Evolutionary conservation across 129 eudicot genomes (phyloP), one percentile per base, ranked within the genome.

Genomic region (Flaveria brownii): DNA sequence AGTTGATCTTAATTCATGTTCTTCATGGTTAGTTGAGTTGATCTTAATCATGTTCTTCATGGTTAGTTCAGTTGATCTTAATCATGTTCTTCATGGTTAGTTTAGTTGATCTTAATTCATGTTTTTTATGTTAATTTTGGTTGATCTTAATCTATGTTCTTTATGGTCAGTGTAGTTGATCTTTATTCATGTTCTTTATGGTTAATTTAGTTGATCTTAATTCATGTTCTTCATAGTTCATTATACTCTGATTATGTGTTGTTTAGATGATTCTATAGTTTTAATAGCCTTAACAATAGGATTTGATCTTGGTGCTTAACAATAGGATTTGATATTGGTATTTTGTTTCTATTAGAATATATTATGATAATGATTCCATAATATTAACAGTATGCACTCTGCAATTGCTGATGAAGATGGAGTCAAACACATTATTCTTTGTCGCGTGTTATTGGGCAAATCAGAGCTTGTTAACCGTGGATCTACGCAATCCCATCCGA

Each of bases 401-500:
- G 76, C 90, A 18, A 30, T 45, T 52, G 46, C 56, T 49, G 98
- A 93, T 74, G 87, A 88, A 45, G 76, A 88, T 71, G 97, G 92
- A 3, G 28, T 86, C 25, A 86, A 78, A 28, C 91, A 88, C 70
- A 52, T 93, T 45, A 30, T 88, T 28, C 89, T 92, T 15, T 92
- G 98, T 74, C 92, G 94, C 2, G 98, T 92, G 33, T 46, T 90
- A 13, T 71, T 93, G 82, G 98, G 96, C 28, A 83, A 70, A 28
- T 67, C 63, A n/a, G 96, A 93, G 81, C 65, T 82, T 45, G 86
- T 90, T 56, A 72, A 30, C 16, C 85, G 87, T 46, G 82, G 85
- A 54, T 90, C 98, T 0, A 54, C 9, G 16, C 95, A 90, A 73
- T 68, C 51, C 41, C 82, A 85, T 64, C 97, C 98, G 46, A 88